Base-by-base conservation (phyloP, 352 stramenopile genomes). In the Pythium dissimile region DNA sequence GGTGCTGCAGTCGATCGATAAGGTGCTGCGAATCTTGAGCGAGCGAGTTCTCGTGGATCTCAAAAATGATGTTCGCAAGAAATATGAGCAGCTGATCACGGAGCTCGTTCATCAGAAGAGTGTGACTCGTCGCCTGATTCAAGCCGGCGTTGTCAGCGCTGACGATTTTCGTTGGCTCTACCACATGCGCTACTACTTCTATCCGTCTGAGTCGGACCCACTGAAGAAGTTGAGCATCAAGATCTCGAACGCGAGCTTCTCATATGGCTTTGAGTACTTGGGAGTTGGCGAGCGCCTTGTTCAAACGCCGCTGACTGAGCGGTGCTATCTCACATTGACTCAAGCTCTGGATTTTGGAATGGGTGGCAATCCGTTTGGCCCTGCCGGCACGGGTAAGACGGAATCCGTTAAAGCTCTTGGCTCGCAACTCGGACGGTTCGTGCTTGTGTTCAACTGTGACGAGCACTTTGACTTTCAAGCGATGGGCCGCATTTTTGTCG, bases 361-460 rank as follows among this genome's bases (percentile, higher is more conserved):
- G 88, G 98, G 98, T 24, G 96, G 96, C 23, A 98, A 98, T 66
- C 97, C 97, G 31, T 99, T 99, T 67, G 98, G 98, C 35, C 98
- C 98, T 42, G 98, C 98, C 26, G 98, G 98, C 23, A 99, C 98
- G 9, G 97, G 98, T 62, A 99, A 99, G 73, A 99, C 98, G 7
- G 97, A 99, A 76, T 99, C 89, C 24, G 97, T 99, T 10, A 99
- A 99, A 70, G 97, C 97, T 26, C 73, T 99, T 23, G 98, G 97
- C 24, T 97, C 97, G 11, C 96, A 99, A 49, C 75, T 99, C 18
- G 98, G 97, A 54, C 87, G 97, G 28, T 99, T 99, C 71, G 97
- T 99, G 24, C 66, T 99, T 31, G 98, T 99, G 21, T 99, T 99
- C 82, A 99, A 99, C 75, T 99, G 98, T 82, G 98, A 99, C 55